A percentile compares a stretch with the other conserved stretches of the same genome.
Evolutionary conservation across 768 basidiomycete genomes (phyloP).

Genomic region (Lactarius indigo): DNA sequence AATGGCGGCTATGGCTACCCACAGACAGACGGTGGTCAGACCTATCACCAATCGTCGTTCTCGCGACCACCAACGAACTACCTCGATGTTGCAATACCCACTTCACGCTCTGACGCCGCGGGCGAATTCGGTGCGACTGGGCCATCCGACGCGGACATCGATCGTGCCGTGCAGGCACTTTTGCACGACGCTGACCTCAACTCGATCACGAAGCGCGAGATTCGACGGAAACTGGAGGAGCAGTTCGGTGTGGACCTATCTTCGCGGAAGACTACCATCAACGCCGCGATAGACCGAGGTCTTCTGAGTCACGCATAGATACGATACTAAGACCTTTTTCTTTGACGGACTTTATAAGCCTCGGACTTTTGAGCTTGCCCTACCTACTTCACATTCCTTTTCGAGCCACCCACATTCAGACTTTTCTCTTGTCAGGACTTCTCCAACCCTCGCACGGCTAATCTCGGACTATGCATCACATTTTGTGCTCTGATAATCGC

Average conservation of each 20-base stretch:
- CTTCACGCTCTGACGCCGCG: constrained; percentile 45
- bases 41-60: constrained; percentile 58
- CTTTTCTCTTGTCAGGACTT: background rate
- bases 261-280: constrained; percentile 67
- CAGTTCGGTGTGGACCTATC: constrained; percentile 77
- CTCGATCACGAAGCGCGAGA: constrained; percentile 87
- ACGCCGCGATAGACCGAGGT: constrained; percentile 70
- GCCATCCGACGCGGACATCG: constrained; percentile 71
- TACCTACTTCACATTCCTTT: background rate
- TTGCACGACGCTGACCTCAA: constrained; percentile 81
- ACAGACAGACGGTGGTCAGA: constrained; percentile 31
- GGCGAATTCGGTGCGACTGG: constrained; percentile 42
- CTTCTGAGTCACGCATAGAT: constrained; percentile 42
- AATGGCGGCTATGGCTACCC: constrained; percentile 33
- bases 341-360: constrained; percentile 18
- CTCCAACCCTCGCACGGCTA: constrained; percentile 7
- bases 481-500: constrained; percentile 22
- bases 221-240: constrained; percentile 79
- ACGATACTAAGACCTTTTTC: background rate
- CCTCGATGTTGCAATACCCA: constrained; percentile 65
- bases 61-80: constrained; percentile 76
- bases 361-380: constrained; percentile 14
- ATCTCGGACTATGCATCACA: constrained; percentile 24
- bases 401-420: background rate
- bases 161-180: constrained; percentile 67